Base-by-base conservation (phyloP, 2,329 filamentous ascomycete genomes). In the Neodidymelliopsis sp. region DNA sequence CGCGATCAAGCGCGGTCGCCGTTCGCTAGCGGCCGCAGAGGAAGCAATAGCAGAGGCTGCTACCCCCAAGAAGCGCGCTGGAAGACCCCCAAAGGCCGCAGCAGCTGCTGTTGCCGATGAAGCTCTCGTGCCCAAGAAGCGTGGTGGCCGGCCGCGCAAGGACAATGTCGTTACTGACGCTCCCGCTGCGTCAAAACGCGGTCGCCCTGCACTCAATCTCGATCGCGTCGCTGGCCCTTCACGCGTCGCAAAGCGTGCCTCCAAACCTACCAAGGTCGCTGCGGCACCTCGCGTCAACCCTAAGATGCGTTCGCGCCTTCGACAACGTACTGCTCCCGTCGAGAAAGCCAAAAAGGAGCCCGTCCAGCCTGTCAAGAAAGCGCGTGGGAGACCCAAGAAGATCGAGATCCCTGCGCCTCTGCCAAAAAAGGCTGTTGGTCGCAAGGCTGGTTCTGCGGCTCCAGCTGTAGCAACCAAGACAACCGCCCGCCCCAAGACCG, bases 201-300 rank as follows among this genome's bases (percentile, higher is more conserved):
- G 49, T 29, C 57, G 51, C 31, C 46, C 51, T n/a, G 30, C 52
- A 8, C 27, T 54, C 23, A 18, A 57, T 10, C 54, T 62, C 33
- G 46, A 52, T 27, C 51, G 54, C 27, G 60, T 62, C 15, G 53
- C 46, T 16, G 59, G 56, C 33, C 49, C 64, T 2, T n/a, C 62
- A 18, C 63, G 63, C 34, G 52, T 67, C 37, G 40, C 44, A 31
- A 66, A 67, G 45, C 53, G 56, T 27, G 31, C 45, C 40, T 20
- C 49, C 16, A 55, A n/a, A 19, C 31, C 29, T 25, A 13, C 36
- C 4, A 40, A 46, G 28, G 41, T 49, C 33, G 13, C 47, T 13
- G 48, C 50, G 10, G 13, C 48, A 2, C 39, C 48, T 16, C 62
- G 58, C 8, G 54, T 63, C 28, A 47, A 63, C 24, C 54, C 64